A percentile compares a stretch with the other conserved stretches of the same genome.
phyloP scores from a whole-genome alignment of 495 filamentous ascomycete species.

The Polyplosphaeria fusca region DNA sequence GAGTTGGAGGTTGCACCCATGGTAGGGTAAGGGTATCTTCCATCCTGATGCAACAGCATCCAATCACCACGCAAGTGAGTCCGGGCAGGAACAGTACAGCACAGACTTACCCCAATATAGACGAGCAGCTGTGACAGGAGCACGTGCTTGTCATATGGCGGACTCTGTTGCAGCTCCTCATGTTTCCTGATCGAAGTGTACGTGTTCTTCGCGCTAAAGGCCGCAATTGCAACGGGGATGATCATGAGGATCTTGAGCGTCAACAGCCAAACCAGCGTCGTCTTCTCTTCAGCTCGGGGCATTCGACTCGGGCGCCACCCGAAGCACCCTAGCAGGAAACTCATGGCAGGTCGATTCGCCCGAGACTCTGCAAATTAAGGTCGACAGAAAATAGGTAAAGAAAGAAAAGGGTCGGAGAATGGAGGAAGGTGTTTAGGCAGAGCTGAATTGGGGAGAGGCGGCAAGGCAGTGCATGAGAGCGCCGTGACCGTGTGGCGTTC shows the following conservation, averaged over 20 bases:
- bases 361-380: no score
- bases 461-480: no score
- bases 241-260: conserved; percentile 4
- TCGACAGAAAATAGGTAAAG: no score
- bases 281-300: conserved; percentile 6
- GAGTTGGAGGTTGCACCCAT: neutral
- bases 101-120: conserved; percentile 16
- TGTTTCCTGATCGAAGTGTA: conserved; percentile 4
- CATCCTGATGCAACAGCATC: no score
- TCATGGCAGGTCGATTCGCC: no score
- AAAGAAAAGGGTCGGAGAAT: no score
- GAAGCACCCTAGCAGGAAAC: conserved; percentile 8
- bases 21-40: no score
- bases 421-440: no score
- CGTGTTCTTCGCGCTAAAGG: conserved; percentile 9
- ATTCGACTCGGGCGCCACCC: conserved; percentile 15
- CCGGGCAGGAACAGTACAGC: no score
- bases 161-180: conserved; percentile 3
- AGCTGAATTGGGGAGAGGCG: no score
- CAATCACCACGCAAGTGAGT: no score
- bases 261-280: conserved; percentile 17
- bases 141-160: conserved; percentile 8
- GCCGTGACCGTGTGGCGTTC: no score
- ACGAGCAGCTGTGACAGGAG: conserved; percentile 10
- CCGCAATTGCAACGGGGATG: conserved; percentile 8